Conservation (phyloP, 192 early-diverging fungal species). For the Chytriomyces hyalinus region DNA sequence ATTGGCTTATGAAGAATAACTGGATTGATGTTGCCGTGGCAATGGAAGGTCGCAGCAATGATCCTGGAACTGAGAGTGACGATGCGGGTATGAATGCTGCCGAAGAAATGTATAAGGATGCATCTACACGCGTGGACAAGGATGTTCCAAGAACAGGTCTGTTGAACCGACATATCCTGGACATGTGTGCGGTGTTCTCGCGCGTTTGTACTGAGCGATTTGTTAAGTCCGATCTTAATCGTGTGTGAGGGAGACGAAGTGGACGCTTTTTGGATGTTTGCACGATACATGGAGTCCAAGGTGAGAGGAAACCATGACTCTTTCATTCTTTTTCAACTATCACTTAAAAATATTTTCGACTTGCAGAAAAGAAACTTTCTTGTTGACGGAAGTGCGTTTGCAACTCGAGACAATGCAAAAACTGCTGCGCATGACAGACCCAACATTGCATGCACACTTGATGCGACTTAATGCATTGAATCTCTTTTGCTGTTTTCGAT, state of each 20-base stretch:
- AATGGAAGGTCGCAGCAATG: constrained; percentile 33
- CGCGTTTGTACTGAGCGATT: constrained; percentile 69
- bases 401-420: constrained; percentile 14
- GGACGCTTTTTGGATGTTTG: constrained; percentile 93
- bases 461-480: constrained; percentile 51
- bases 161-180: not conserved
- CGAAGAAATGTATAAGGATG: constrained; percentile 35
- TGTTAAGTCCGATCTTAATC: constrained; percentile 87
- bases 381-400: constrained; percentile 18
- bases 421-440: constrained; percentile 35
- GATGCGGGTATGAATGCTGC: not conserved
- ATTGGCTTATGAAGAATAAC: constrained; percentile 46
- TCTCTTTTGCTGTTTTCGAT: constrained; percentile 97
- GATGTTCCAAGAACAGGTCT: constrained; percentile 40
- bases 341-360: too few relatives aligned
- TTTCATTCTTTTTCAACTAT: too few relatives aligned
- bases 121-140: constrained; percentile 27
- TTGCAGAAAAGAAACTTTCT: constrained; percentile 36
- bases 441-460: constrained; percentile 31
- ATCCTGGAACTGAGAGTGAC: constrained; percentile 2
- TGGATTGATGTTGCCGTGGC: constrained; percentile 47
- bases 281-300: constrained; percentile 87
- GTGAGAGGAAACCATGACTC: too few relatives aligned
- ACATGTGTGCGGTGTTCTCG: too few relatives aligned
- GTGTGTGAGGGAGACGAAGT: constrained; percentile 83